Evolutionary conservation across 768 basidiomycete species (phyloP).

Genomic region (Ramaria rubella): DNA sequence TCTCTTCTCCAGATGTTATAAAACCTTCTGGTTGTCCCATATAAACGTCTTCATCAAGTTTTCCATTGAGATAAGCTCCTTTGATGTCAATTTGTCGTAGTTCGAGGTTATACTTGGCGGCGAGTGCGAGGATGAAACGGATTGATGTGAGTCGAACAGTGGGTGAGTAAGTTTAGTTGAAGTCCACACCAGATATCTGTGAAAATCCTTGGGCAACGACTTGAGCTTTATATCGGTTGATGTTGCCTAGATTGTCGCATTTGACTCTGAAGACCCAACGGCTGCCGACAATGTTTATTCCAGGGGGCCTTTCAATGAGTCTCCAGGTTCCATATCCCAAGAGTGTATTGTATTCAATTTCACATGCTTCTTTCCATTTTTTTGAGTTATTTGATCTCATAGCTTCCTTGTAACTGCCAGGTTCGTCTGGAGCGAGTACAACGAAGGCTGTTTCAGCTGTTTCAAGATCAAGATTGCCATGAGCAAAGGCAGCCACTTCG

Average conservation of each 20-base stretch:
- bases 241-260: slow-evolving; percentile 15
- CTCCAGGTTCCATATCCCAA: slow-evolving; percentile 18
- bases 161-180: slow-evolving; percentile 28
- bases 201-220: slow-evolving; percentile 35
- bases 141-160: slow-evolving; percentile 22
- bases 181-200: slow-evolving; percentile 33
- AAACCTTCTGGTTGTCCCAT: slow-evolving; percentile 24
- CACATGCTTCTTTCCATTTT: background rate
- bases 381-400: slow-evolving; percentile 5
- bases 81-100: slow-evolving; percentile 19
- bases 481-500: background rate
- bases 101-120: slow-evolving; percentile 17
- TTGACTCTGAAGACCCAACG: slow-evolving; percentile 25
- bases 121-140: slow-evolving; percentile 20
- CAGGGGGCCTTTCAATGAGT: slow-evolving; percentile 22
- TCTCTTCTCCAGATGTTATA: background rate
- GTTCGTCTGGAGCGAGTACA: background rate
- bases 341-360: background rate
- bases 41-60: slow-evolving; percentile 24
- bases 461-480: background rate
- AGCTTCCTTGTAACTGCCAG: slow-evolving; percentile 11
- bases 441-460: background rate
- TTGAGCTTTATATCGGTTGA: slow-evolving; percentile 25
- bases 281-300: slow-evolving; percentile 17
- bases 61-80: slow-evolving; percentile 23